Evolutionary conservation across 768 basidiomycete species (phyloP), one percentile per base, ranked within the genome.

Genomic region (Polyporus arcularius): DNA sequence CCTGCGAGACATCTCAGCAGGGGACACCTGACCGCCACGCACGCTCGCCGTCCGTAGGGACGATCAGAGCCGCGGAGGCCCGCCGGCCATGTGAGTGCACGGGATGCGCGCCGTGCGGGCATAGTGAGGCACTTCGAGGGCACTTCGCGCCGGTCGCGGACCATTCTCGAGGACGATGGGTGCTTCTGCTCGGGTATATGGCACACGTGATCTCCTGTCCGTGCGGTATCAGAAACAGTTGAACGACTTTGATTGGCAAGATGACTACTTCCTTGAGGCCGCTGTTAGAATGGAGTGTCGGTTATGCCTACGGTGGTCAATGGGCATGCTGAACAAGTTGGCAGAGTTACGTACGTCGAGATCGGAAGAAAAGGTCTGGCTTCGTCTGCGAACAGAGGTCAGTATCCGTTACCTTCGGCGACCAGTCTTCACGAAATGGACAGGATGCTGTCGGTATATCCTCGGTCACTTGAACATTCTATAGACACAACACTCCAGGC

Each of bases 51-150:
- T 28, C 12, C 42, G 42, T 43, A 43, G 6, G 18, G 42, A 43
- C 15, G 42, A 43, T 43, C 42, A 43, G 18, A 43, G 42, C 42
- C 18, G 42, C 42, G 42, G 42, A 16, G 18, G 42, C 8, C 42
- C 50, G 18, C 18, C 11, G 54, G 43, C 9, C 59, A 60, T 60
- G 59, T 60, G 59, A 61, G 60, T 26, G 21, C 4, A 4, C 6
- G 54, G 31, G 16, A 2, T 8, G 42, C 59, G 47, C 53, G 31
- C 39, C 35, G 47, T 32, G 45, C 60, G 60, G 60, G 21, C 16
- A 32, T 47, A 57, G 35, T 10, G 35, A 42, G 60, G 60, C 30
- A 18, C 50, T 52, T 32, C 9, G 9, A 38, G 46, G 40, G 31
- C 2, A 11, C 12, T 3, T 32, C 53, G 48, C 41, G 60, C 53